These are phyloP conservation scores for Coniophora puteana DNA, from an alignment of 1,284 basidiomycete species.

Conservation along the genomic window DNA sequence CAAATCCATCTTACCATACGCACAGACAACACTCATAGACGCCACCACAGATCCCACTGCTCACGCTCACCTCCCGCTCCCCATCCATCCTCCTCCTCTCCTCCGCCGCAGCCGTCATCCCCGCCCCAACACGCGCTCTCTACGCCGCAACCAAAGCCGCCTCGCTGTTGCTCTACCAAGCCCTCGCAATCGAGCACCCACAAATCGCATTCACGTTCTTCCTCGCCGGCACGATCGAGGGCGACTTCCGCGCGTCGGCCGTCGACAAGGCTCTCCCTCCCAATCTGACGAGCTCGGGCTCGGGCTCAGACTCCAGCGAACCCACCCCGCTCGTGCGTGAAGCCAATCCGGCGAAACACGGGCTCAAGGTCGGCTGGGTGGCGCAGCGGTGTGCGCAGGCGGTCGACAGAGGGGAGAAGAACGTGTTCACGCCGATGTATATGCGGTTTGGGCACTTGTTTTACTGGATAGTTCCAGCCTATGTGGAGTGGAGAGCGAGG, in stretches of 20 bases:
- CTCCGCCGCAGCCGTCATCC: constrained; percentile 76
- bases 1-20: constrained; percentile 8
- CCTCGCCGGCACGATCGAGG: constrained; percentile 66
- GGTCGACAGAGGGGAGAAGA: constrained; percentile 51
- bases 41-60: constrained; percentile 71
- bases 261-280: constrained; percentile 63
- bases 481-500: constrained; percentile 52
- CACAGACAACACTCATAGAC: constrained; percentile 1
- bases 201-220: constrained; percentile 53
- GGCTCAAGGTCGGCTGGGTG: constrained; percentile 53
- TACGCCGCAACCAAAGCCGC: constrained; percentile 87
- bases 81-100: constrained; percentile 82
- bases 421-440: constrained; percentile 51
- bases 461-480: constrained; percentile 60
- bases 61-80: constrained; percentile 61
- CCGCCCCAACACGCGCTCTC: constrained; percentile 82
- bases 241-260: constrained; percentile 76
- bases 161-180: constrained; percentile 74
- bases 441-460: constrained; percentile 44
- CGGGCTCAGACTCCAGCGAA: too few relatives aligned
- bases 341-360: constrained; percentile 48
- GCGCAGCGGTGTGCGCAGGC: constrained; percentile 54
- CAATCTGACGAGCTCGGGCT: too few relatives aligned
- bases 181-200: constrained; percentile 78
- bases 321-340: constrained; percentile 34